phyloP scores from a whole-genome alignment of 2,329 filamentous ascomycete species.

The Neonectria coccinea region DNA sequence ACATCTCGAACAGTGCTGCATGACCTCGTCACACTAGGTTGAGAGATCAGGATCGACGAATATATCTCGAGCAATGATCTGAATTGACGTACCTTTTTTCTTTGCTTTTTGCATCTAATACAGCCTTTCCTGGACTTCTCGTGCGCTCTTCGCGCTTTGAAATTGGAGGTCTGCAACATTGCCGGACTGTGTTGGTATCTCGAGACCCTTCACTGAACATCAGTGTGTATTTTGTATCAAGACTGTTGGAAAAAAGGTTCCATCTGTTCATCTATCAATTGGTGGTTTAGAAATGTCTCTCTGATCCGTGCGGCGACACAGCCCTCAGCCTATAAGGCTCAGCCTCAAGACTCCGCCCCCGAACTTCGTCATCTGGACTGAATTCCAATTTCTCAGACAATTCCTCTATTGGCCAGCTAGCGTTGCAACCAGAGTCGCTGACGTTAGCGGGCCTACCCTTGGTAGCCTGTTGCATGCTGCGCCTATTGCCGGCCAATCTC shows the following conservation, averaged over 20 bases:
- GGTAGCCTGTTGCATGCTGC: neutral
- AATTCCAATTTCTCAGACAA: neutral
- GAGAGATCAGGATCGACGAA: neutral
- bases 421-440: neutral
- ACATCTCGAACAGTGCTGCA: slow-evolving; percentile 36
- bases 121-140: slow-evolving; percentile 42
- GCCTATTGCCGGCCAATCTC: neutral
- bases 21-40: slow-evolving; percentile 34
- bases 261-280: too few species aligned
- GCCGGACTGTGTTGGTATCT: neutral
- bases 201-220: too few species aligned
- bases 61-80: accelerated
- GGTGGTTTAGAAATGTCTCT: too few species aligned
- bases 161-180: neutral
- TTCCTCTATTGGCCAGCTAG: neutral
- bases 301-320: too few species aligned
- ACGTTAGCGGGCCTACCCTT: neutral
- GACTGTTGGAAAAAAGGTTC: too few species aligned
- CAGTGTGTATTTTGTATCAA: too few species aligned
- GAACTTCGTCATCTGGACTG: too few species aligned
- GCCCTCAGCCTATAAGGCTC: too few species aligned
- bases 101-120: slow-evolving; percentile 37
- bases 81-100: slow-evolving; percentile 35
- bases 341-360: too few species aligned
- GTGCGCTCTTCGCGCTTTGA: slow-evolving; percentile 32